Conservation (phyloP, 2,329 filamentous ascomycete genomes). For the Diaporthe sp. region DNA sequence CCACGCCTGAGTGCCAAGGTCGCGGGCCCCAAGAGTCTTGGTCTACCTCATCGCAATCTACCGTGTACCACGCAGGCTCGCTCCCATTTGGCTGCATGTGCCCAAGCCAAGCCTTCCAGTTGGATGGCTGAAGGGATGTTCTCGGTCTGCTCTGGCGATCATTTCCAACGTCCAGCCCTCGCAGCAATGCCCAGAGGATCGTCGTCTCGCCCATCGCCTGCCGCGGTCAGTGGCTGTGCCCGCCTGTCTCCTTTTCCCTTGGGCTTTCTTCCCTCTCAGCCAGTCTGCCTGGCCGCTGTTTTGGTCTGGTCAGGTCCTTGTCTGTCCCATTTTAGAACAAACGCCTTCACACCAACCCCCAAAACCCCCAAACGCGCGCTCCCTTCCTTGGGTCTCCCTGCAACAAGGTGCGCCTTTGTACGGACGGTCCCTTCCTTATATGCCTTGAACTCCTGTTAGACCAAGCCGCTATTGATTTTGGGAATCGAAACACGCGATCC, state of each 20-base stretch:
- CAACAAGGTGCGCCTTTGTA: background rate
- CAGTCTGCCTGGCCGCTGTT: constrained; percentile 7
- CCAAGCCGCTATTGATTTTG: constrained; percentile 30
- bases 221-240: constrained; percentile 27
- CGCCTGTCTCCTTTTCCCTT: constrained; percentile 2
- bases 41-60: constrained; percentile 36
- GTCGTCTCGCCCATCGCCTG: constrained; percentile 20
- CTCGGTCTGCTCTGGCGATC: background rate
- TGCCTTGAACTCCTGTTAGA: background rate
- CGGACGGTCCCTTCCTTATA: background rate
- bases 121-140: constrained; percentile 8
- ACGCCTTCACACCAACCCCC: background rate
- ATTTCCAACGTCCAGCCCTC: constrained; percentile 6
- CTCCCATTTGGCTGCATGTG: background rate
- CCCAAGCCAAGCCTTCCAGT: background rate
- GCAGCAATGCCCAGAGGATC: constrained; percentile 29
- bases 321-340: constrained; percentile 3
- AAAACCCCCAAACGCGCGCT: constrained; percentile 20
- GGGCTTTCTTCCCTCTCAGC: background rate
- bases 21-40: constrained; percentile 16
- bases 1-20: constrained; percentile 8
- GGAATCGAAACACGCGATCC: constrained; percentile 19
- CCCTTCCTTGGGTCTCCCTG: background rate
- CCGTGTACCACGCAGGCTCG: background rate
- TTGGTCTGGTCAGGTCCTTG: background rate